These are phyloP conservation scores for Ascochyta fabae DNA, from an alignment of 2,329 filamentous ascomycete genomes.

Conservation along the genomic window DNA sequence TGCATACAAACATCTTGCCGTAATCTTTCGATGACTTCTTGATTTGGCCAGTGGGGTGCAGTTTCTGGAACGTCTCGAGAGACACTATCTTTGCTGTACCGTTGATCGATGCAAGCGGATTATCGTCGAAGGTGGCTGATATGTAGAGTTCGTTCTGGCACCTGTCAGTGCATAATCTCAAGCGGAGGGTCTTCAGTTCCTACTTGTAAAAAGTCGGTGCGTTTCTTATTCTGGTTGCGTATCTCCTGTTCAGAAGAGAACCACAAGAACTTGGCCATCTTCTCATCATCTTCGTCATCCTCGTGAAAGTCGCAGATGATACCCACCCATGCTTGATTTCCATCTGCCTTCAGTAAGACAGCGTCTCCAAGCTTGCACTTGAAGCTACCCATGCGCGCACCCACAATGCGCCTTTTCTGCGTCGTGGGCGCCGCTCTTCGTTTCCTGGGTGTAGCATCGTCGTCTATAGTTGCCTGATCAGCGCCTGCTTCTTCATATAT, in stretches of 20 bases:
- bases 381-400: constrained; percentile 82
- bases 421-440: constrained; percentile 34
- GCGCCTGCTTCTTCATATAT: constrained; percentile 57
- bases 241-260: constrained; percentile 93
- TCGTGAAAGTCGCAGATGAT: constrained; percentile 84
- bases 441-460: constrained; percentile 42
- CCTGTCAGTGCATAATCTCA: constrained; percentile 21
- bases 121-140: constrained; percentile 84
- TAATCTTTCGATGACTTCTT: constrained; percentile 75
- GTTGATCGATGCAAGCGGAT: constrained; percentile 86
- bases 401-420: constrained; percentile 66
- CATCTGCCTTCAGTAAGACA: constrained; percentile 86
- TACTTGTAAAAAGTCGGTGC: constrained; percentile 77
- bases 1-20: constrained; percentile 88
- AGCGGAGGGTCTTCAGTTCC: constrained; percentile 18
- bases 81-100: constrained; percentile 86
- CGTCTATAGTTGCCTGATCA: constrained; percentile 23
- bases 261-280: constrained; percentile 92
- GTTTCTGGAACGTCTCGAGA: constrained; percentile 67
- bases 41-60: constrained; percentile 77
- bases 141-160: constrained; percentile 87
- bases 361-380: constrained; percentile 82
- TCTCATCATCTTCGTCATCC: constrained; percentile 63
- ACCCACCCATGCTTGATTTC: constrained; percentile 90
- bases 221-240: constrained; percentile 80